Evolutionary conservation across 345 rosid species (phyloP).

Genomic region (Orychophragmus violaceus): DNA sequence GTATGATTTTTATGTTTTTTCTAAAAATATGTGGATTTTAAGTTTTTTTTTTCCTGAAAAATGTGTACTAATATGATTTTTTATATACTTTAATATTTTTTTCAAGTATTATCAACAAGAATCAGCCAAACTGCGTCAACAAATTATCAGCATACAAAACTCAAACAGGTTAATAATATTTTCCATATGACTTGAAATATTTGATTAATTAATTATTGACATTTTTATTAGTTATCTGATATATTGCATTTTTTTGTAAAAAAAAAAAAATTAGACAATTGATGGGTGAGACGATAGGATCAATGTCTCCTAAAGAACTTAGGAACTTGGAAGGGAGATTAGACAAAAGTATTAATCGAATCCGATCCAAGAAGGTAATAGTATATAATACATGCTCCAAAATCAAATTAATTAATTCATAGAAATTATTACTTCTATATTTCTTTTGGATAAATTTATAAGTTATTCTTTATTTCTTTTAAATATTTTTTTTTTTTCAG

Average conservation of each 20-base stretch:
- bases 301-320: constrained; percentile 49
- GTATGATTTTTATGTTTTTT: background rate
- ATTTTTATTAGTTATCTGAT: background rate
- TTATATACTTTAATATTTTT: background rate
- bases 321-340: constrained; percentile 57
- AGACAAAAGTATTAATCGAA: constrained; percentile 73
- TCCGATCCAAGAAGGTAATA: constrained; percentile 83
- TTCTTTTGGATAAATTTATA: background rate
- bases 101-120: constrained; percentile 85
- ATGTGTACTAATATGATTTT: background rate
- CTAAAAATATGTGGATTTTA: background rate
- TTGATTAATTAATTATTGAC: background rate
- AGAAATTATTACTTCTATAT: background rate
- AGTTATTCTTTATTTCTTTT: background rate
- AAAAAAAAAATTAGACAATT: constrained; percentile 47
- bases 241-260: background rate
- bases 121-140: constrained; percentile 59
- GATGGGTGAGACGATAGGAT: constrained; percentile 68
- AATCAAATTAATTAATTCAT: background rate
- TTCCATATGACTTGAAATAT: background rate
- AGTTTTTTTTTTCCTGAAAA: background rate
- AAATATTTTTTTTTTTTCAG: constrained; percentile 33
- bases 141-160: constrained; percentile 63
- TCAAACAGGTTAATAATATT: constrained; percentile 50
- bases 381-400: background rate